These are phyloP conservation scores for Suillus ampliporus DNA, from an alignment of 768 basidiomycete species.

Conservation along the genomic window DNA sequence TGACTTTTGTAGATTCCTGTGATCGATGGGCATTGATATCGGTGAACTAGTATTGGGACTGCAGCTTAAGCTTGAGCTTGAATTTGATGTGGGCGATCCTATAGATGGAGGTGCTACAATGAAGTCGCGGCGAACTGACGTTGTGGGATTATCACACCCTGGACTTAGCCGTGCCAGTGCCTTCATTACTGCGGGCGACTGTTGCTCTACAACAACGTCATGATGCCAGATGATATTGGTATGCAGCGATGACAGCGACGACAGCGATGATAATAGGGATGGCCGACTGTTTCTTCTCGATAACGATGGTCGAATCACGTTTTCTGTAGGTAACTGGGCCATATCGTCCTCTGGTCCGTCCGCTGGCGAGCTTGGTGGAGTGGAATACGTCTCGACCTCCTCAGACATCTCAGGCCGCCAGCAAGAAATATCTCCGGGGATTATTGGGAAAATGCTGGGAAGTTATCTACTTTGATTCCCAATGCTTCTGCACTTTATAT, in stretches of 20 bases:
- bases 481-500: constrained; percentile 8
- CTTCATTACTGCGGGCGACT: constrained; percentile 27
- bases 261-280: constrained; percentile 23
- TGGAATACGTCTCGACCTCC: constrained; percentile 48
- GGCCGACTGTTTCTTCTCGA: constrained; percentile 42
- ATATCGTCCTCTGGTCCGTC: constrained; percentile 17
- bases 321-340: constrained; percentile 18
- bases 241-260: constrained; percentile 34
- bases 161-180: constrained; percentile 17
- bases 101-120: constrained; percentile 22
- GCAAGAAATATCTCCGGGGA: constrained; percentile 13
- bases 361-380: constrained; percentile 49
- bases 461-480: constrained; percentile 12
- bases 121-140: constrained; percentile 22
- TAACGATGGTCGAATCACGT: constrained; percentile 42
- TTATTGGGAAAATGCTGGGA: constrained; percentile 19
- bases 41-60: constrained; percentile 24
- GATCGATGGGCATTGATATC: constrained; percentile 34
- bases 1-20: constrained; percentile 47
- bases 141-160: constrained; percentile 17
- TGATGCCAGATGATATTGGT: constrained; percentile 41
- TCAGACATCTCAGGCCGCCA: constrained; percentile 33
- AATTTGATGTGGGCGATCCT: constrained; percentile 24
- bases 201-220: constrained; percentile 43
- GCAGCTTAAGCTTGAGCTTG: constrained; percentile 31